Percentiles rank a stretch among this genome's conserved stretches.
phyloP scores from a whole-genome alignment of 2,329 filamentous ascomycete genomes.

The Fusarium chuoi region DNA sequence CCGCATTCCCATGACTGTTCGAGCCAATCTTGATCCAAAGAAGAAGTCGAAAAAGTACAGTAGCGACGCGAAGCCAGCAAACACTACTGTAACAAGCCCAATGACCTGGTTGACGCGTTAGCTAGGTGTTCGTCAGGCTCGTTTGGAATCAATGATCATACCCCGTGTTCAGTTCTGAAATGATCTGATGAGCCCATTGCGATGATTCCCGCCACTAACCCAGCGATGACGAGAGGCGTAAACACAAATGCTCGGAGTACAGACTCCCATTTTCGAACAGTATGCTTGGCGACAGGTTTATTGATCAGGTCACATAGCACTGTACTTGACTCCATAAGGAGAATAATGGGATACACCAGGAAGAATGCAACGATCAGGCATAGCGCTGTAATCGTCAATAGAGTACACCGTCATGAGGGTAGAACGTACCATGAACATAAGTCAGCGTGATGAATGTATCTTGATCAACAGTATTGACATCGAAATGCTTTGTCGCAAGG shows the following conservation, averaged over 20 bases:
- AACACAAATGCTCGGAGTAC: background rate
- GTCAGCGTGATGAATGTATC: background rate
- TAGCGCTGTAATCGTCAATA: background rate
- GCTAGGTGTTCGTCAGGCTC: accelerated
- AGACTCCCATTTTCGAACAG: slow-evolving; percentile 13
- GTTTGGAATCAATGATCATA: background rate
- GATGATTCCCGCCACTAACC: background rate
- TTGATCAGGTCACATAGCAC: slow-evolving; percentile 22
- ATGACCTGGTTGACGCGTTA: background rate
- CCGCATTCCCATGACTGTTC: background rate
- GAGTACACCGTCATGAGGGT: too few species aligned
- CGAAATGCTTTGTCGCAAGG: background rate
- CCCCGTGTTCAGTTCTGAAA: slow-evolving; percentile 12
- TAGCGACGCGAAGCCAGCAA: background rate
- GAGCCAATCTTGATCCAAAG: background rate
- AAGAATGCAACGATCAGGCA: slow-evolving; percentile 12
- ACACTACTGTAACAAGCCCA: background rate
- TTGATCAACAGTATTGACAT: slow-evolving; percentile 6
- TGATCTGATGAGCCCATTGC: slow-evolving; percentile 9
- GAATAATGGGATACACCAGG: background rate
- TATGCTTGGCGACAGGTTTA: slow-evolving; percentile 5
- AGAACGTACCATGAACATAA: slow-evolving; percentile 1
- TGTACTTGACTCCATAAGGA: background rate
- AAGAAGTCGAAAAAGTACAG: slow-evolving; percentile 16
- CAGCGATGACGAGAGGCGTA: slow-evolving; percentile 5